Base-by-base conservation (phyloP, 2,329 filamentous ascomycete species). In the Pseudogymnoascus sp. region DNA sequence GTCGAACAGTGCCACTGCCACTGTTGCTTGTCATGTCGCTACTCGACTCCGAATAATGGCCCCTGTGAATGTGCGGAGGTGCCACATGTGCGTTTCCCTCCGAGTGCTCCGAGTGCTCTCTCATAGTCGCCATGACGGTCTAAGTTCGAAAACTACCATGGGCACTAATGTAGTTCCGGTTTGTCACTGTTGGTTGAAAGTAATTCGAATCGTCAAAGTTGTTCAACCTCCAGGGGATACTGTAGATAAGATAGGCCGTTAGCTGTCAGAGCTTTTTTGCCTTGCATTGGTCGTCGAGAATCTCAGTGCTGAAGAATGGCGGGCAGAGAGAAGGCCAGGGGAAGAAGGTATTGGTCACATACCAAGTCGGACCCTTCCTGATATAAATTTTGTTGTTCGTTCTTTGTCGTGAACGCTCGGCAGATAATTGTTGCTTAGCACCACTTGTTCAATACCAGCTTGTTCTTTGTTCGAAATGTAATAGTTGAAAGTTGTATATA, bases 71-170 rank as follows among this genome's bases (percentile, higher is more conserved):
- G 21, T 63, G 26, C 23, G 60, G 26, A 29, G 62, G 62, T 33
- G 50, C 50, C 17, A 63, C 62, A 7, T 59, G 35, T 26, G 40
- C 50, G 50, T 23, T 60, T 19, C 31, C 31, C 33, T 19, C 50
- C 37, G 50, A 37, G 11, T 59, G 46, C 33, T 19, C 50, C 37
- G 50, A 37, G 11, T 59, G 29, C 40, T 63, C 62, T 37, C 62
- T 60, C 62, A 60, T 40, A 37, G 33, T 37, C 62, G 62, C 53
- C 44, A 59, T 59, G 44, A 23, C 26, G 44, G 50, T 37, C 46
- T 60, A 33, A 38, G 37, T 63, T 60, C 56, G 33, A 38, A 40
- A 37, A 19, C 56, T 40, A 40, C 56, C 31, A 60, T 60, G 31
- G 10, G 37, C 33, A 60, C 56, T 60, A 19, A 21, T 37, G 37